Evolutionary conservation across 2,329 filamentous ascomycete genomes (phyloP).

Genomic region (Cytospora chrysosperma): DNA sequence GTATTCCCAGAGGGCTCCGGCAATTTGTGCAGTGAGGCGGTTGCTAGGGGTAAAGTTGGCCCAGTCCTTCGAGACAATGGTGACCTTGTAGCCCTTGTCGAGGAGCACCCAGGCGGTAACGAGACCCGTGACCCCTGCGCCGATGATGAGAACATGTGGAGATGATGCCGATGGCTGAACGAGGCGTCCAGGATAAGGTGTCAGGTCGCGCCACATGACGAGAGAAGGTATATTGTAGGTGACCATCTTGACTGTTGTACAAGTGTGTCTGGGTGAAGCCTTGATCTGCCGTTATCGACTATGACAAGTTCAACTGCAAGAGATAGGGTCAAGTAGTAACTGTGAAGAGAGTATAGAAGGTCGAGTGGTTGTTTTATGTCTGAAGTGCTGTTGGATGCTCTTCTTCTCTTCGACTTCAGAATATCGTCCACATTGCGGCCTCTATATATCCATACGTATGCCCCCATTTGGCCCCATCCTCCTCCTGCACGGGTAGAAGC

Average conservation of each 20-base stretch:
- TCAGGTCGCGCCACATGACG: slow-evolving; percentile 23
- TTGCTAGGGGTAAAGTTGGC: slow-evolving; percentile 34
- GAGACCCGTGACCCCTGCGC: slow-evolving; percentile 29
- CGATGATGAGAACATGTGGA: slow-evolving; percentile 20
- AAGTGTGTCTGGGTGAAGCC: background rate
- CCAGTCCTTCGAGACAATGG: slow-evolving; percentile 44
- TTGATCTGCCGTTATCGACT: no score
- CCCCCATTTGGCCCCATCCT: no score
- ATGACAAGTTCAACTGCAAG: background rate
- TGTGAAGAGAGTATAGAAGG: no score
- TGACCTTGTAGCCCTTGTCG: slow-evolving; percentile 45
- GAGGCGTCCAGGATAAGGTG: slow-evolving; percentile 19
- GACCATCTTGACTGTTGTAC: slow-evolving; percentile 11
- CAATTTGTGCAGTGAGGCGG: slow-evolving; percentile 46
- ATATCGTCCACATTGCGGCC: no score
- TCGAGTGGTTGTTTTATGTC: no score
- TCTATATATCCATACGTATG: no score
- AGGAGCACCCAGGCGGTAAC: slow-evolving; percentile 43
- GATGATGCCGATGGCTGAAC: slow-evolving; percentile 12
- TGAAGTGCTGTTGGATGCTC: no score
- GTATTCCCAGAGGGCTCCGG: slow-evolving; percentile 47
- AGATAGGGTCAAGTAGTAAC: background rate
- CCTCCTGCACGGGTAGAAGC: no score
- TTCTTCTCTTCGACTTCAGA: no score
- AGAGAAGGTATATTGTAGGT: slow-evolving; percentile 15